Percentiles rank a stretch among this genome's conserved stretches.
Conservation (phyloP, 257 asterid genomes). For the Fraxinus excelsior region DNA sequence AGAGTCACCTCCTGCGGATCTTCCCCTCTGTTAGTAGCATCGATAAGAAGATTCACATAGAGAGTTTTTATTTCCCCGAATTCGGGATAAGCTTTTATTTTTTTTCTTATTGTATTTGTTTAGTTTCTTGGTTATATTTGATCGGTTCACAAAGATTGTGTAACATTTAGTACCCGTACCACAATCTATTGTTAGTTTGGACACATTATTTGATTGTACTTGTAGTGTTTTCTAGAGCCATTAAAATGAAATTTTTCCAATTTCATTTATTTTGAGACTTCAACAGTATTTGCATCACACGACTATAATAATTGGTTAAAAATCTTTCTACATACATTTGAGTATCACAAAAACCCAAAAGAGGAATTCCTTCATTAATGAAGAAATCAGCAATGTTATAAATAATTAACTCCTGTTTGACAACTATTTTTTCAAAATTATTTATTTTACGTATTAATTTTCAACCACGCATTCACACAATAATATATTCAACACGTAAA, state of each 20-base stretch:
- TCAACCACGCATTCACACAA: no score
- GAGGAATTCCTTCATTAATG: no score
- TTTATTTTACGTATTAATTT: no score
- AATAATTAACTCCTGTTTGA: constrained; percentile 42
- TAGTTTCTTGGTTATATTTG: not conserved
- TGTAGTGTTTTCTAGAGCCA: constrained; percentile 12
- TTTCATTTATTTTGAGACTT: no score
- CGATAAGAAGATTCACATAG: not conserved
- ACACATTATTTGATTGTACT: not conserved
- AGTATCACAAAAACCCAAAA: no score
- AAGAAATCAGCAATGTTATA: no score
- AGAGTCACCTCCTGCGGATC: constrained; percentile 68
- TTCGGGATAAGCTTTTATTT: constrained; percentile 22
- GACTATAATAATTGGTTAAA: no score
- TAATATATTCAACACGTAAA: no score
- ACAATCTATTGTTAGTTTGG: not conserved
- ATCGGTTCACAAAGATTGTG: not conserved
- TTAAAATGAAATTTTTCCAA: no score
- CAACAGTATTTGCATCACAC: no score
- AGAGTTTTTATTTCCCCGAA: constrained; percentile 23
- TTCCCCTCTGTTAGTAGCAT: constrained; percentile 53
- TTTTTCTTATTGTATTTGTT: not conserved
- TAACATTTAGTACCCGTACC: not conserved
- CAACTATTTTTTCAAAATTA: constrained; percentile 19
- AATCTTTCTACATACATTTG: no score